Conservation (phyloP, 2,329 filamentous ascomycete species). For the Blastomyces emzantsi region DNA sequence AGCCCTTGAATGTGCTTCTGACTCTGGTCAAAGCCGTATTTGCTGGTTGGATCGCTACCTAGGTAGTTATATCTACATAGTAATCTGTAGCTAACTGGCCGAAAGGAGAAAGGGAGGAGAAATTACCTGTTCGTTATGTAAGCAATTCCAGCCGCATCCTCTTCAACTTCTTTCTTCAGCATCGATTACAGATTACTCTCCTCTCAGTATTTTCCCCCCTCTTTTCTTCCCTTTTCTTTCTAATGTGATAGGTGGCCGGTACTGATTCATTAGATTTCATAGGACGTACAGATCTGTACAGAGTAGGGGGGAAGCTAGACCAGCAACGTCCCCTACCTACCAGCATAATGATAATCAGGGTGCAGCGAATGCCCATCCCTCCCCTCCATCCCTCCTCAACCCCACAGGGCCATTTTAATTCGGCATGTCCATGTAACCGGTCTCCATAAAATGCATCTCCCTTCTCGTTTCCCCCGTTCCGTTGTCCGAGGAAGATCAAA, state of each 20-base stretch:
- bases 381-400: background rate
- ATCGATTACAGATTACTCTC: too few relatives aligned
- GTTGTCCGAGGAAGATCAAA: background rate
- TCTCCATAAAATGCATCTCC: background rate
- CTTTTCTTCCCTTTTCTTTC: background rate
- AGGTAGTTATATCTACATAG: too few relatives aligned
- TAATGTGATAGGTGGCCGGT: background rate
- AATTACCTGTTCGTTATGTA: too few relatives aligned
- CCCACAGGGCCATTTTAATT: background rate
- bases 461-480: background rate
- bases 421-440: background rate
- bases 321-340: too few relatives aligned
- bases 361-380: background rate
- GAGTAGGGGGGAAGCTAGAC: background rate
- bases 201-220: too few relatives aligned
- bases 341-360: background rate
- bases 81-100: too few relatives aligned
- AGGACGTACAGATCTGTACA: background rate
- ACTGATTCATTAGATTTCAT: background rate
- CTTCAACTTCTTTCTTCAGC: background rate
- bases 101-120: too few relatives aligned
- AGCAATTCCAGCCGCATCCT: background rate
- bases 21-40: background rate
- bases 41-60: background rate
- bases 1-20: background rate